Percentiles rank a stretch among this genome's conserved stretches.
Conservation (phyloP, 2,329 filamentous ascomycete species). For the Penicillium fuscoglaucum region DNA sequence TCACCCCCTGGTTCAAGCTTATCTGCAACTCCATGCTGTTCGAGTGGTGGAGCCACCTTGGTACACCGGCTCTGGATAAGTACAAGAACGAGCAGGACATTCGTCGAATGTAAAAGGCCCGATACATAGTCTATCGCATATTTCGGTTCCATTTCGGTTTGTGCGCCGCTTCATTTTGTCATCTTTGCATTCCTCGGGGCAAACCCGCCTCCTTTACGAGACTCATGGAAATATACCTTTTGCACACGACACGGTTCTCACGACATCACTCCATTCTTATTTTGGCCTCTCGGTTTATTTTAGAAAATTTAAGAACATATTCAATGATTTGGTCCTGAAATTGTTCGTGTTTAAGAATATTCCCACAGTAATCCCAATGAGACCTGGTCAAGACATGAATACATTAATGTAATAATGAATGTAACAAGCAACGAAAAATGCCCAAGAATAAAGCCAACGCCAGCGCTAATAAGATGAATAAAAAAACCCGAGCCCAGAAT, state of each 20-base stretch:
- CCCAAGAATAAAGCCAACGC: slow-evolving; percentile 3
- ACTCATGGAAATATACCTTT: slow-evolving; percentile 21
- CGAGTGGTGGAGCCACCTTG: slow-evolving; percentile 91
- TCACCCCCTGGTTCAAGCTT: slow-evolving; percentile 99
- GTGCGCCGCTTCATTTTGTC: neutral
- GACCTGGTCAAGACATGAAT: neutral
- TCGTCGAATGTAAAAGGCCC: slow-evolving; percentile 67
- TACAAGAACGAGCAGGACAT: slow-evolving; percentile 86
- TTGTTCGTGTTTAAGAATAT: neutral
- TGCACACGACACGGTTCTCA: slow-evolving; percentile 4
- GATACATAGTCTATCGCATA: neutral
- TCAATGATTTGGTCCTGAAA: neutral
- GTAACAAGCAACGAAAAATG: neutral
- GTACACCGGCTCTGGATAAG: slow-evolving; percentile 72
- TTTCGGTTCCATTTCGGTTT: slow-evolving; percentile 2
- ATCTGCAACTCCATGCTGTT: slow-evolving; percentile 98
- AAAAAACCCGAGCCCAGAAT: neutral
- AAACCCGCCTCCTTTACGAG: slow-evolving; percentile 2
- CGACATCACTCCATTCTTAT: neutral
- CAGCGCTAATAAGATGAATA: neutral
- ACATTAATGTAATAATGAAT: neutral
- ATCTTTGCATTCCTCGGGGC: slow-evolving; percentile 12
- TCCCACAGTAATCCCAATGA: neutral
- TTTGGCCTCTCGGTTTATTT: slow-evolving; percentile 2
- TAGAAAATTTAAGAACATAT: neutral